Evolutionary conservation across 306 rosid genomes (phyloP), one percentile per base, ranked within the genome.

Genomic region (Pueraria montana): DNA sequence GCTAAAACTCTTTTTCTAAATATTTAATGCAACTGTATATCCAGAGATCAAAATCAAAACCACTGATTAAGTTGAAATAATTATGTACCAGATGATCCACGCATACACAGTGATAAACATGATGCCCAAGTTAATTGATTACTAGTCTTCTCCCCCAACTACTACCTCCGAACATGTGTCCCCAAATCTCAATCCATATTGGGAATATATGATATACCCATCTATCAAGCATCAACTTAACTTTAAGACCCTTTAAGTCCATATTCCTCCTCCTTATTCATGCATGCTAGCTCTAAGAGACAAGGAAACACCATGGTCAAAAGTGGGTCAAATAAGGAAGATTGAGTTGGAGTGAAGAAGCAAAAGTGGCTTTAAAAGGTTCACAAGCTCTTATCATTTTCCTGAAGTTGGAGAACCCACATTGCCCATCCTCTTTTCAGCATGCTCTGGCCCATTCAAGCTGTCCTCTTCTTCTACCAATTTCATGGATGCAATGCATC

Each of bases 401-500:
- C 53, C 48, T 42, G 66, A 61, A 84, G 88, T 82, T 83, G 87
- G 87, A 93, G 92, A 88, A 77, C 86, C 91, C 88, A 90, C 91
- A 74, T 80, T 80, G 84, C 89, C 94, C 94, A 86, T 90, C 67
- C 83, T 86, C 89, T 81, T 83, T 83, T 43, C 78, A 84, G 80
- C 88, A 85, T 55, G 78, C 76, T 76, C 8, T 92, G 95, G 93
- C 87, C 94, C 93, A 91, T 89, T 87, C 70, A 84, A 82, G 84
- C 82, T 91, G 97, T 90, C 88, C 14, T 69, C 81, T 73, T 89
- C 83, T 85, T 71, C 84, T 80, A 86, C 88, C 76, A 91, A 67
- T 73, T 85, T 78, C 82, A 91, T 87, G 89, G 91, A 87, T 93
- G 78, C 98, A 91, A 78, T 93, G 98, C 80, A 96, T 91, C 96